Base-by-base conservation (phyloP, 1,139 yeast species). In the Zygosaccharomyces sapae region DNA sequence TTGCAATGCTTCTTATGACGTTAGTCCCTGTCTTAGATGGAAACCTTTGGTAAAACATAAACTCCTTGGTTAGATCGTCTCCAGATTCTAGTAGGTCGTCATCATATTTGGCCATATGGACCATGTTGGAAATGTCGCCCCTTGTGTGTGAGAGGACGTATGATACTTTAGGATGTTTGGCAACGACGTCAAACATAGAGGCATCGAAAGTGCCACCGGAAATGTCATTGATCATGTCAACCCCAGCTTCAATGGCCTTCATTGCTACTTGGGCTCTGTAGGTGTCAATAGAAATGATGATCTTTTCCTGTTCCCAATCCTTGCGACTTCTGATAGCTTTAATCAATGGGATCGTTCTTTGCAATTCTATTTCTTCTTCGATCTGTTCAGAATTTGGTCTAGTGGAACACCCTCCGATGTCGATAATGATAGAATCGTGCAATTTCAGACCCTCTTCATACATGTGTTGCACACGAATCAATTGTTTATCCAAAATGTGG, bases 331-430 rank as follows among this genome's bases (percentile, higher is more conserved):
- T 76, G 25, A 92, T 75, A 0, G 80, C 80, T 53, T 74, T 65
- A 7, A 92, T 74, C 0, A 86, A 77, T 0, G 95, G 94, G 2
- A 87, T 64, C 0, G 89, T 85, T 37, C 97, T 70, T 1, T 57
- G 56, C 31, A 84, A 56, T 60, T 85, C 94, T 54, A 81, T 89
- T 4, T 68, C 72, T 19, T 70, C 73, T 2, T 76, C 60, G 0
- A 85, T 83, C 47, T 79, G 86, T 0, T 58, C 59, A 2, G 94
- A 78, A 2, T 88, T 86, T 0, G 97, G 97, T 46, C 94, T 74
- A 0, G 97, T 90, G 0, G 96, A 86, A 50, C 88, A 88, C 1
- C 97, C 97, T 5, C 97, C 98, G 49, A 92, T 77, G 62, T 90
- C 97, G 31, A 92, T 73, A 34, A 94, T 86, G 25, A 75, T 68